Percentiles rank a stretch among this genome's conserved stretches.
Conservation (phyloP, 345 rosid species). For the Balakata baccata region DNA sequence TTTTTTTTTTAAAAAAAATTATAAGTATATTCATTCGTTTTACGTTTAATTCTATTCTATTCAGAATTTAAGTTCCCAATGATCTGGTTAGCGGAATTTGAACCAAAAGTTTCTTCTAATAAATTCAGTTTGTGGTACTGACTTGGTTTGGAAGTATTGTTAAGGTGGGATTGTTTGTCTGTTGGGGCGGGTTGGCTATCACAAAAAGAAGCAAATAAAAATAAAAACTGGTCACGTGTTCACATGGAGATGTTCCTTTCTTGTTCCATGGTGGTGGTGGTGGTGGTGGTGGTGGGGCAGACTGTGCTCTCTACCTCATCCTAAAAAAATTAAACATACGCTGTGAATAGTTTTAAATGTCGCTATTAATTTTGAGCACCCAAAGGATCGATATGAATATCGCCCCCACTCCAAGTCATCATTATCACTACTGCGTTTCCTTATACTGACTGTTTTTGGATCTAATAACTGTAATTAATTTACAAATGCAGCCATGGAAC, state of each 20-base stretch:
- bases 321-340: not conserved
- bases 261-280: constrained; percentile 19
- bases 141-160: not conserved
- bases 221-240: constrained; percentile 30
- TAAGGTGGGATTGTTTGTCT: not conserved
- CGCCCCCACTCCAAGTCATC: not conserved
- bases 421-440: not conserved
- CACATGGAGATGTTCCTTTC: constrained; percentile 50
- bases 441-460: not conserved
- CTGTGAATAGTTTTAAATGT: not conserved
- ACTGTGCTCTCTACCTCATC: not conserved
- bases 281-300: no score
- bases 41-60: no score
- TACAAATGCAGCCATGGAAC: no score
- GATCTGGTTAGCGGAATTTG: no score
- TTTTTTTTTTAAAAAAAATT: no score
- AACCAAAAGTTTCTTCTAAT: no score
- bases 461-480: no score
- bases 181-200: not conserved
- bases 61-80: no score
- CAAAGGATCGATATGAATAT: no score
- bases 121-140: no score
- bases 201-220: not conserved
- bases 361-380: not conserved
- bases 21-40: no score